Base-by-base conservation (phyloP, 257 asterid species). In the Anisodus acutangulus region DNA sequence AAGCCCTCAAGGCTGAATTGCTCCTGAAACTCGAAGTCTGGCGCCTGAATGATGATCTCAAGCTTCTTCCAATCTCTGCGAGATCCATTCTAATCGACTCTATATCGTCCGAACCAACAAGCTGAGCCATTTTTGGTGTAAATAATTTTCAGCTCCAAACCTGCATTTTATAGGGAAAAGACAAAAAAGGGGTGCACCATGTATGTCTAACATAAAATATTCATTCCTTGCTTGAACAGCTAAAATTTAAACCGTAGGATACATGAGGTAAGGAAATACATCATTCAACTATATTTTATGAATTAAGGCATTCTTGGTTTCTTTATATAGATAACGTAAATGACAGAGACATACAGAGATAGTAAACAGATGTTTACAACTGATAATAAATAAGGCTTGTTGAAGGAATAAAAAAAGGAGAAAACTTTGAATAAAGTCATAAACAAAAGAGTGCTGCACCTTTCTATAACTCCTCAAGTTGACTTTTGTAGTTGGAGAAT, bases 251-350 rank as follows among this genome's bases (percentile, higher is more conserved):
- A 76, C 47, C 45, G 45, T 26, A 22, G 26, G 8, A 76, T 26
- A 51, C 47, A 76, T 76, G 81, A 76, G 81, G 81, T 35, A 90
- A 87, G 81, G 88, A 84, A 84, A 70, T 54, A 84, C 83, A 88
- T 83, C 85, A 89, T 83, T 89, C 91, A 3, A 60, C 47, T 86
- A 71, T 31, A 49, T 60, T 5, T 60, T 62, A 57, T 64, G 71
- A 82, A 80, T 72, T 7, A 85, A 66, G 10, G 19, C 80, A 72
- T 74, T 51, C 45, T 22, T 76, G 15, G 2, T 16, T 76, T 49
- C 13, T 37, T 76, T 26, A 51, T 76, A 51, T 13, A 0, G 22
- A 49, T 13, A 22, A 26, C 43, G 4, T 51, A 22, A 76, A 76
- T 51, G 60, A 76, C 22, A 76, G 45, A 76, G 81, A 76, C 26